Base-by-base conservation (phyloP, 257 asterid species). In the Rehmannia glutinosa region DNA sequence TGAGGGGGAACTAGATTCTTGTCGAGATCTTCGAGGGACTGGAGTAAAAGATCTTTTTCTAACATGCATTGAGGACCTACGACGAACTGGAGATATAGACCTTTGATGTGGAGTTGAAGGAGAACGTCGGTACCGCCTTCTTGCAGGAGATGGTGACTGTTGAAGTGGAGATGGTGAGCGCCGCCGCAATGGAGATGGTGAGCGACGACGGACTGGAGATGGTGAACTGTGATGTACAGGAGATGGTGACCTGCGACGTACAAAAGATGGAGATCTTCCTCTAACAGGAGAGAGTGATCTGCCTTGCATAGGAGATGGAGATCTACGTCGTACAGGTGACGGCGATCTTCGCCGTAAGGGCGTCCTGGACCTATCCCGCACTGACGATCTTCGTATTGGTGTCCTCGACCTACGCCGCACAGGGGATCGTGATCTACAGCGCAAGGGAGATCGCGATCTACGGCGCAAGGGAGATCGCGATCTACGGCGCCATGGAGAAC, bases 1-100 rank as follows among this genome's bases (percentile, higher is more conserved):
- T 45, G 90, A 78, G 24, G 89, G 86, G 49, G 96, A 87, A 80
- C 82, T 71, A 23, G 69, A 82, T 53, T 76, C 85, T 72, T 59
- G 78, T 66, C 87, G 78, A 77, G 88, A 86, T 71, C 78, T 82
- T 49, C 66, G 76, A 62, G 28, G 64, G 30, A 32, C 78, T 58
- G 89, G 89, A 62, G 78, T 69, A 47, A 64, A 28, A 64, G 92
- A 88, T 81, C 82, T 80, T 74, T 72, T 82, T 19, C 74, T 80
- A 12, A 67, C 75, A 64, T 62, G 75, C 62, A 38, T 8, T 38
- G 86, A 69, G 76, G 87, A 66, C 75, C 85, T 87, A 32, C 62
- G 86, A 8, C 52, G 80, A 71, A 36, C 76, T 45, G 92, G 89
- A 42, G 96, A 80, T 21, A 56, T 66, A 39, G 96, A 86, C 68